Conservation (phyloP, 1,139 yeast species). For the Pichia sp. region DNA sequence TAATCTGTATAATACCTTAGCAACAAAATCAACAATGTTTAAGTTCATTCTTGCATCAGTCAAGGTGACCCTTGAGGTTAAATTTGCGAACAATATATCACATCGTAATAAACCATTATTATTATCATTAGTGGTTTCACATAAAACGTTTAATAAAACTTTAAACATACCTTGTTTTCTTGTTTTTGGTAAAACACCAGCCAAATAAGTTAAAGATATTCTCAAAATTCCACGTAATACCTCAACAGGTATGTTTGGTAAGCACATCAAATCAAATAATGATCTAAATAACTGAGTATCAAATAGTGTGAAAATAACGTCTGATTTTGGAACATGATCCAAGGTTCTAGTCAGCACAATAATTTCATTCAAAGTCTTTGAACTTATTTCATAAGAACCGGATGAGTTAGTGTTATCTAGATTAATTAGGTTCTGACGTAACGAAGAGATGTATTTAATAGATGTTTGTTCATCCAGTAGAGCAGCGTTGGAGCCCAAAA, state of each 20-base stretch:
- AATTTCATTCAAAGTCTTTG: slow-evolving; percentile 36
- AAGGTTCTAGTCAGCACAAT: slow-evolving; percentile 48
- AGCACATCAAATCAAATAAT: slow-evolving; percentile 21
- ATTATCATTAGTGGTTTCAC: slow-evolving; percentile 2
- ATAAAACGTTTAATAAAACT: slow-evolving; percentile 30
- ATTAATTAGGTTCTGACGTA: slow-evolving; percentile 8
- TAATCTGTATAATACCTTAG: slow-evolving; percentile 41
- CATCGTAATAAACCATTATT: slow-evolving; percentile 26
- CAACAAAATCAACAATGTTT: slow-evolving; percentile 41
- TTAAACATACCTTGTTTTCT: slow-evolving; percentile 35
- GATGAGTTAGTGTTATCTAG: not conserved
- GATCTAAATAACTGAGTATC: slow-evolving; percentile 40
- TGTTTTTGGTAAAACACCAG: slow-evolving; percentile 40
- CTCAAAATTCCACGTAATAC: slow-evolving; percentile 45
- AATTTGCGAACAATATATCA: slow-evolving; percentile 27
- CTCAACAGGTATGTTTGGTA: slow-evolving; percentile 32
- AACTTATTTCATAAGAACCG: not conserved
- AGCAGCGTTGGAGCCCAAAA: not conserved
- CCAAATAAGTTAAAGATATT: slow-evolving; percentile 38
- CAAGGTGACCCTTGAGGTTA: slow-evolving; percentile 20
- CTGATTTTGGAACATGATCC: slow-evolving; percentile 40
- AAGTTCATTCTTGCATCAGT: slow-evolving; percentile 40
- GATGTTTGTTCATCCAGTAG: slow-evolving; percentile 22
- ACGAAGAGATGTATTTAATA: slow-evolving; percentile 11
- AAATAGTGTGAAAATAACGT: slow-evolving; percentile 35